Evolutionary conservation across 1,284 basidiomycete genomes (phyloP).

Genomic region (Lentinus polychrous): DNA sequence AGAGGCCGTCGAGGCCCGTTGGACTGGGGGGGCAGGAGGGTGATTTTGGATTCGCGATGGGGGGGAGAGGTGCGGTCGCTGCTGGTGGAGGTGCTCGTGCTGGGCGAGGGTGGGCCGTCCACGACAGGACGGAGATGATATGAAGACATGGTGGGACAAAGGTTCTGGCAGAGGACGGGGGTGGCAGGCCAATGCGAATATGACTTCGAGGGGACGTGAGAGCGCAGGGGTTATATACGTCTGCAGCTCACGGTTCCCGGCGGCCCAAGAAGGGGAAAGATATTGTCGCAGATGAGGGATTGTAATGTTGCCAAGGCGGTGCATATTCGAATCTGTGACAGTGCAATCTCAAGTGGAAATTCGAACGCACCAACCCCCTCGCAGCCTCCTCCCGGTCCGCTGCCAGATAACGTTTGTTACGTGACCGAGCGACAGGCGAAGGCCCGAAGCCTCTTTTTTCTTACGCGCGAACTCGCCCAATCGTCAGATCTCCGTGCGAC

Average conservation of each 20-base stretch:
- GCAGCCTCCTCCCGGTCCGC: slow-evolving; percentile 17
- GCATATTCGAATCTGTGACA: slow-evolving; percentile 1
- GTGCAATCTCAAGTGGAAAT: slow-evolving; percentile 1
- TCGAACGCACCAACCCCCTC: neutral
- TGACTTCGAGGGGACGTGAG: slow-evolving; percentile 11
- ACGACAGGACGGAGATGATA: slow-evolving; percentile 23
- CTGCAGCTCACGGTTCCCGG: slow-evolving; percentile 10
- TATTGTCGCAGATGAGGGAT: slow-evolving; percentile 2
- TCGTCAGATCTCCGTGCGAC: neutral
- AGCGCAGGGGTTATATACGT: slow-evolving; percentile 16
- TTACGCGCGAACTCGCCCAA: neutral
- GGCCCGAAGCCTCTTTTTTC: neutral
- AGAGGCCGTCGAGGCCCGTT: slow-evolving; percentile 19
- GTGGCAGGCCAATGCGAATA: too few species aligned
- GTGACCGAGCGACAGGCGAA: slow-evolving; percentile 5
- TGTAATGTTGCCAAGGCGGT: slow-evolving; percentile 9
- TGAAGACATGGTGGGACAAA: slow-evolving; percentile 11
- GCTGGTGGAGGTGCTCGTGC: slow-evolving; percentile 21
- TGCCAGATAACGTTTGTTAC: slow-evolving; percentile 20
- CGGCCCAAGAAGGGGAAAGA: slow-evolving; percentile 12
- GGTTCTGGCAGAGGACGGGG: too few species aligned
- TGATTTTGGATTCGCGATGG: slow-evolving; percentile 5
- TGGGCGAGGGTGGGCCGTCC: slow-evolving; percentile 19
- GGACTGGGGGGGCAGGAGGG: slow-evolving; percentile 12
- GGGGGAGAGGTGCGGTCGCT: slow-evolving; percentile 22